A percentile compares a stretch with the other conserved stretches of the same genome.
phyloP scores from a whole-genome alignment of 2,329 filamentous ascomycete species.

The Zasmidium cellare region DNA sequence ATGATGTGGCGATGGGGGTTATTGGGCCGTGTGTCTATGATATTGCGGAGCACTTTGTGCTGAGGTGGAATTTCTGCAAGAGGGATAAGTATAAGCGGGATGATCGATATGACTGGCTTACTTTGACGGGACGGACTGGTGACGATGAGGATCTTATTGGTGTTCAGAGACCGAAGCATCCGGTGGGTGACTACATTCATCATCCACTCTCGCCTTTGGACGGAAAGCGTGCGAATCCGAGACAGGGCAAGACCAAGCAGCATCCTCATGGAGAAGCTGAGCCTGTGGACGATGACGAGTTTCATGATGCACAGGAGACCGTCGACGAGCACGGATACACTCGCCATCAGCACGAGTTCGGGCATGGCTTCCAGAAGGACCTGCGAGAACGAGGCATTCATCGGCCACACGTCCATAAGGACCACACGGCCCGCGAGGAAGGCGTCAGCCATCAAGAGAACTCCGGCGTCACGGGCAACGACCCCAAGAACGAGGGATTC shows the following conservation, averaged over 20 bases:
- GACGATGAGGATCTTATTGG: constrained; percentile 82
- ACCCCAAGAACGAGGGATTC: constrained; percentile 33
- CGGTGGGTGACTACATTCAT: constrained; percentile 81
- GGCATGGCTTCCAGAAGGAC: constrained; percentile 30
- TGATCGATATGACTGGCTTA: constrained; percentile 78
- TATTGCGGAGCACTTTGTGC: constrained; percentile 90
- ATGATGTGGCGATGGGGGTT: constrained; percentile 91
- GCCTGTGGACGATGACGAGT: constrained; percentile 23
- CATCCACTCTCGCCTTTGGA: constrained; percentile 74
- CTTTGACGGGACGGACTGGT: constrained; percentile 72
- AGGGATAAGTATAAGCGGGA: constrained; percentile 97
- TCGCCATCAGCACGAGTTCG: constrained; percentile 29
- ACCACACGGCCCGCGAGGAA: background rate
- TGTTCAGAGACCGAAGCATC: constrained; percentile 85
- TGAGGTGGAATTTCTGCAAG: constrained; percentile 96
- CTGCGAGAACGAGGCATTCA: constrained; percentile 20
- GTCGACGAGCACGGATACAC: constrained; percentile 36
- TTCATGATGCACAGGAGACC: constrained; percentile 29
- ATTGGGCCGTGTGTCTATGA: constrained; percentile 88
- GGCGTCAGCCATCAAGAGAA: constrained; percentile 30
- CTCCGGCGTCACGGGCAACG: constrained; percentile 33
- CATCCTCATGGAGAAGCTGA: constrained; percentile 12
- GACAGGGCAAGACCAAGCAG: constrained; percentile 34
- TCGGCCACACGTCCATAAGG: constrained; percentile 8
- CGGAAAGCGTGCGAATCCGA: constrained; percentile 58